Evolutionary conservation across 768 basidiomycete genomes (phyloP), one percentile per base, ranked within the genome.

Genomic region (Solioccasus polychromus): DNA sequence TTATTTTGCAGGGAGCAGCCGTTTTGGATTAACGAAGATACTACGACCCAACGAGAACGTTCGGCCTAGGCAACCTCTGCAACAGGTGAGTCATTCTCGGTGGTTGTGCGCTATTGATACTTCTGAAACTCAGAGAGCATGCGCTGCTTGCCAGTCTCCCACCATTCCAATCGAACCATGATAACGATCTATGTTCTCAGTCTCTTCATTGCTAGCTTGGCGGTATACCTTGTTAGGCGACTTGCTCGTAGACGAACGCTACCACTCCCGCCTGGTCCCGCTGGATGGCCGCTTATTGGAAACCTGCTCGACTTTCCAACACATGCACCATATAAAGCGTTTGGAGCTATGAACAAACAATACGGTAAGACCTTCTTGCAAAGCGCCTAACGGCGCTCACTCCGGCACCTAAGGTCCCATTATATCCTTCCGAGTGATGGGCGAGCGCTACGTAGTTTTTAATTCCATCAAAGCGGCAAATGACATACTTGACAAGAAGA

Each of bases 291-390:
- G 5, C 25, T 82, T 6, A 62, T 82, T 34, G 80, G 80, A 24
- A 81, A 80, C 50, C 54, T 77, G 7, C 57, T 79, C n/a, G 78
- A 82, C 47, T 73, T 82, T 70, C 79, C 79, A 22, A 62, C 63
- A 12, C 64, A 70, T 30, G 63, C 68, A 36, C 73, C 75, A 45
- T 80, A 78, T 75, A 45, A 75, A 15, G 75, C 73, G 0, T 78
- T 78, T 45, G 68, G 71, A 5, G 63, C 66, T 23, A 31, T 55
- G 48, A 25, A 24, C 32, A 66, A 75, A 50, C 61, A 62, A 58
- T 81, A 72, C 50, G 81, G 81, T 73, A 54, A 47, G 69, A 24
- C 11, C 15, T 14, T 5, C 35, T 17, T 25, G 32, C 44, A 15
- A 15, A 20, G n/a, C 14, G 41, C 45, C 19, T 32, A 18, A 3